These are phyloP conservation scores for Exophiala sp. DNA, from an alignment of 2,329 filamentous ascomycete species.

Conservation along the genomic window DNA sequence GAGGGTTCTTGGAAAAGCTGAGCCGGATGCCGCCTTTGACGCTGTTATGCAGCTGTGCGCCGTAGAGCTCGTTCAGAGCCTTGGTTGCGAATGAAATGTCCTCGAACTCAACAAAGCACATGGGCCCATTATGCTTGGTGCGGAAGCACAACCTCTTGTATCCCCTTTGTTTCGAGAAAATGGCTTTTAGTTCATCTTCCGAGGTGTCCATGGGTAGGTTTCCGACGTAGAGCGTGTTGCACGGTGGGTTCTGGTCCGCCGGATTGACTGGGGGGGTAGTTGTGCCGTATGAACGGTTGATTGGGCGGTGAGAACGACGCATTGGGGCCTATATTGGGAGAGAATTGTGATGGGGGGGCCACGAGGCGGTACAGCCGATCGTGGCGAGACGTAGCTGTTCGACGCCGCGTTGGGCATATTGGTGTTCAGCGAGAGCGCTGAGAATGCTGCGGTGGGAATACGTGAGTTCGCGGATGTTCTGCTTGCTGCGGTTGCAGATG, in stretches of 20 bases:
- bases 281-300: conserved; percentile 56
- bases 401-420: conserved; percentile 38
- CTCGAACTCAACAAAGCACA: conserved; percentile 99
- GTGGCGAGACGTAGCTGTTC: conserved; percentile 47
- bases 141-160: conserved; percentile 95
- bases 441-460: conserved; percentile 63
- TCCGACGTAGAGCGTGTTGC: conserved; percentile 97
- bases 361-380: conserved; percentile 45
- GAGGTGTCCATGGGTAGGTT: conserved; percentile 89
- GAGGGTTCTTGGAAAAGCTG: conserved; percentile 94
- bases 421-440: conserved; percentile 66
- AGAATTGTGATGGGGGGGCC: conserved; percentile 51
- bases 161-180: conserved; percentile 88
- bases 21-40: conserved; percentile 90
- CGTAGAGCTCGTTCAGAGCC: conserved; percentile 82
- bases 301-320: conserved; percentile 52
- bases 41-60: conserved; percentile 79
- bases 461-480: conserved; percentile 68
- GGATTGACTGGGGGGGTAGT: conserved; percentile 84
- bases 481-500: conserved; percentile 41
- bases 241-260: conserved; percentile 92
- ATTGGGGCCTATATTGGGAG: conserved; percentile 48
- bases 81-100: conserved; percentile 89
- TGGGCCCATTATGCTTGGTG: conserved; percentile 89
- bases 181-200: conserved; percentile 87